Percentiles rank a stretch among this genome's conserved stretches.
phyloP scores from a whole-genome alignment of 2,329 filamentous ascomycete genomes.

The Claviceps purpurea region DNA sequence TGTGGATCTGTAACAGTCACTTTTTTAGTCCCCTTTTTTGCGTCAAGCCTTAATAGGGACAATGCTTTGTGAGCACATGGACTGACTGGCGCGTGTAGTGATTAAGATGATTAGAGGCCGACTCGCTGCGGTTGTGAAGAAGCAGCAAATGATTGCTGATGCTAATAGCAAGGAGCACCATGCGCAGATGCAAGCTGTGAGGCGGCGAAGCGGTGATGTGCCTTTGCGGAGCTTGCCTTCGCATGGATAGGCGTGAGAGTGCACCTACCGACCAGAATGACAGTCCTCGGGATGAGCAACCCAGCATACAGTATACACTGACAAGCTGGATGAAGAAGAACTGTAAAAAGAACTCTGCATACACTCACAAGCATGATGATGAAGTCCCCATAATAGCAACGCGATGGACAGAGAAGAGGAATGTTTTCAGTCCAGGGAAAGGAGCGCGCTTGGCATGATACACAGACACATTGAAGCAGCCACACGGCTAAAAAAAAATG shows the following conservation, averaged over 20 bases:
- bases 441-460: not conserved
- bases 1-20: no score
- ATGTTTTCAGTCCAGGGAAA: not conserved
- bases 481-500: slow-evolving; percentile 1
- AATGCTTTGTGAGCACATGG: no score
- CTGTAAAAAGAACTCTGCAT: no score
- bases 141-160: slow-evolving; percentile 47
- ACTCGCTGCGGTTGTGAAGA: slow-evolving; percentile 43
- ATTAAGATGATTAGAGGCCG: slow-evolving; percentile 49
- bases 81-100: slow-evolving; percentile 26
- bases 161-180: slow-evolving; percentile 36
- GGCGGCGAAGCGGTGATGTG: slow-evolving; percentile 41
- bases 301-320: no score
- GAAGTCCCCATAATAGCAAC: not conserved
- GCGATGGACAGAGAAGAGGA: not conserved
- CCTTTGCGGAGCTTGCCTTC: slow-evolving; percentile 41
- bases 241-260: slow-evolving; percentile 24
- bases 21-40: not conserved
- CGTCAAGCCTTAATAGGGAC: no score
- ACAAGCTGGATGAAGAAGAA: not conserved
- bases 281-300: no score
- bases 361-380: not conserved
- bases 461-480: slow-evolving; percentile 1
- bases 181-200: slow-evolving; percentile 26
- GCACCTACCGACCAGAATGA: not conserved